Base-by-base conservation (phyloP, 441 rosid genomes). In the Heliophila coronopifolia region DNA sequence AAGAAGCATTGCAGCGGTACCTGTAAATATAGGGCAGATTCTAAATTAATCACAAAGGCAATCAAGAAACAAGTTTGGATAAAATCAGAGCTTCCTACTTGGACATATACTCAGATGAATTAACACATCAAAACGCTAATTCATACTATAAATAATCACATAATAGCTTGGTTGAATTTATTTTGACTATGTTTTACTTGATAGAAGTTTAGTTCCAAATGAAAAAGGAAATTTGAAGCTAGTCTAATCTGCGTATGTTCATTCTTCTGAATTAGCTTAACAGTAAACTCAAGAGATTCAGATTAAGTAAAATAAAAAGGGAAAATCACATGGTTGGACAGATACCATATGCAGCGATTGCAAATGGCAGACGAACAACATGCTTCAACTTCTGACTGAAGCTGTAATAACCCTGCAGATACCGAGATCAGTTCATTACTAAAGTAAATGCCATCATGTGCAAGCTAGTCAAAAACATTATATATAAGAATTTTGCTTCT, bases 311-410 rank as follows among this genome's bases (percentile, higher is more conserved):
- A 23, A 50, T 15, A 32, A 12, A 43, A 20, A 38, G 14, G 18
- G 11, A 9, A 61, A 13, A 54, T 1, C 25, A 16, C 14, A 42
- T 50, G 28, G 19, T 33, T 34, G 5, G 32, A 28, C 6, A 32
- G 17, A 54, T 72, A 86, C 96, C 98, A 68, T 91, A 86, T 12
- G 96, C 81, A 61, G 84, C 72, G 45, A 86, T 73, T 46, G 96
- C 94, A 70, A 91, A 91, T 25, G 96, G 93, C 33, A 86, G 74
- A 28, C 90, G 93, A 57, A 86, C 96, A 63, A 91, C 65, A 68
- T 91, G 86, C 92, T 91, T 86, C 74, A 91, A 67, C 74, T 91
- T 91, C 79, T 87, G 93, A 72, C 98, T 91, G 80, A 86, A 91
- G 77, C 93, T 86, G 69, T 86, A 91, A 64, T 91, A 91, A 37